These are phyloP conservation scores for Melampsora occidentalis DNA, from an alignment of 1,284 basidiomycete species.

Conservation along the genomic window DNA sequence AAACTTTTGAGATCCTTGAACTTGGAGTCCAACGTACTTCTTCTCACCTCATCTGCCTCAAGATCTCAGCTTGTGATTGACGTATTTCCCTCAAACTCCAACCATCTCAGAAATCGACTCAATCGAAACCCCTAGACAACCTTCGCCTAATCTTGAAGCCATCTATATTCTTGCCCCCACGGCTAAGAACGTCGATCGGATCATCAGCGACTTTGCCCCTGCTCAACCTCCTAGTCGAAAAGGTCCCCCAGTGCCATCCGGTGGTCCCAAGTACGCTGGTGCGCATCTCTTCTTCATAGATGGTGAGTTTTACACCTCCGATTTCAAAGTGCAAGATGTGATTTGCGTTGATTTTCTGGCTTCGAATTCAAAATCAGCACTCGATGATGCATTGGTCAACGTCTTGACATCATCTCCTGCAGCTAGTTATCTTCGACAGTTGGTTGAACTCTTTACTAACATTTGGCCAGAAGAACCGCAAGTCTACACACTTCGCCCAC, in stretches of 20 bases:
- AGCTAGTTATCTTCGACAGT: constrained; percentile 22
- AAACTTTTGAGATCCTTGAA: constrained; percentile 85
- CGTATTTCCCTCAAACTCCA: too few relatives aligned
- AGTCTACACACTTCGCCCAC: constrained; percentile 72
- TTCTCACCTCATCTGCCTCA: neutral
- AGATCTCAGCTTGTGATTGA: too few relatives aligned
- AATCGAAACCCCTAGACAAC: constrained; percentile 61
- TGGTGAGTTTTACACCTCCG: constrained; percentile 59
- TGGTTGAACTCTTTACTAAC: constrained; percentile 39
- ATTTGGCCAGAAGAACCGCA: constrained; percentile 64
- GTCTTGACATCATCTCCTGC: constrained; percentile 31
- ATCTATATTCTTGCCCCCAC: constrained; percentile 94
- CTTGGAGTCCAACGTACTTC: constrained; percentile 74
- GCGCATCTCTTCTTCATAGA: constrained; percentile 95
- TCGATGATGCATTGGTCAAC: constrained; percentile 39
- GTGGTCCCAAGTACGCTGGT: constrained; percentile 69
- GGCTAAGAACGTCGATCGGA: constrained; percentile 82
- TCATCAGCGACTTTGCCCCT: constrained; percentile 76
- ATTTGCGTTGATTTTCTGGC: constrained; percentile 15
- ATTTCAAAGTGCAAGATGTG: neutral
- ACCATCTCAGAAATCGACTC: constrained; percentile 53
- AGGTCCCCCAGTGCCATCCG: constrained; percentile 32
- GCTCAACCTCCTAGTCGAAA: constrained; percentile 11
- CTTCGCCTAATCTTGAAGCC: constrained; percentile 77
- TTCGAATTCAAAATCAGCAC: constrained; percentile 12